These are phyloP conservation scores for Aegilops longissima DNA, from an alignment of 176 grass and related monocot genomes.

Conservation along the genomic window DNA sequence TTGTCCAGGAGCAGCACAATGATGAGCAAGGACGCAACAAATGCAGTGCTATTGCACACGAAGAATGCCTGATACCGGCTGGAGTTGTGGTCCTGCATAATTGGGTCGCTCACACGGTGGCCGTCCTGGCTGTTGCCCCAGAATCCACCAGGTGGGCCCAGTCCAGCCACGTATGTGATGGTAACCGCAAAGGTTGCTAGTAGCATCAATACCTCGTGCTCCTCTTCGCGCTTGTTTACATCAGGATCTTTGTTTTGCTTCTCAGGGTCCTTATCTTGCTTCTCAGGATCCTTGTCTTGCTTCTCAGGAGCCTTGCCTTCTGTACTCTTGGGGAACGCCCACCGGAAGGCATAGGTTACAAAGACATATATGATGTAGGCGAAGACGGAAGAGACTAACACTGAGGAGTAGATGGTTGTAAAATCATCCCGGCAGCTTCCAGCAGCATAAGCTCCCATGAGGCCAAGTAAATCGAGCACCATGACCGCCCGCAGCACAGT, in stretches of 20 bases:
- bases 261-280: background rate
- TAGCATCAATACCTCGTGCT: slow-evolving; percentile 11
- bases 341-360: no score
- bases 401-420: background rate
- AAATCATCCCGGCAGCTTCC: background rate
- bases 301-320: background rate
- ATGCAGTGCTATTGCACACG: slow-evolving; percentile 20
- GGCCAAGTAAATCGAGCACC: background rate
- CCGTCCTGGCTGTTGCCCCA: background rate
- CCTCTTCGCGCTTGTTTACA: background rate
- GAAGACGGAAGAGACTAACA: background rate
- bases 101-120: background rate
- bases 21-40: slow-evolving; percentile 19
- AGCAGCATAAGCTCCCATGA: slow-evolving; percentile 12
- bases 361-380: background rate
- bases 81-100: background rate
- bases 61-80: slow-evolving; percentile 21
- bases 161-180: slow-evolving; percentile 30
- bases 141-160: slow-evolving; percentile 38
- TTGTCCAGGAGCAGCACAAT: slow-evolving; percentile 17
- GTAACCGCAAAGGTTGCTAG: slow-evolving; percentile 21
- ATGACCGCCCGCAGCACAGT: background rate
- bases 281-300: background rate
- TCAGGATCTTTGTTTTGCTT: background rate
- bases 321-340: no score